phyloP scores from a whole-genome alignment of 768 basidiomycete genomes.

The Boletus rubroflammeus region DNA sequence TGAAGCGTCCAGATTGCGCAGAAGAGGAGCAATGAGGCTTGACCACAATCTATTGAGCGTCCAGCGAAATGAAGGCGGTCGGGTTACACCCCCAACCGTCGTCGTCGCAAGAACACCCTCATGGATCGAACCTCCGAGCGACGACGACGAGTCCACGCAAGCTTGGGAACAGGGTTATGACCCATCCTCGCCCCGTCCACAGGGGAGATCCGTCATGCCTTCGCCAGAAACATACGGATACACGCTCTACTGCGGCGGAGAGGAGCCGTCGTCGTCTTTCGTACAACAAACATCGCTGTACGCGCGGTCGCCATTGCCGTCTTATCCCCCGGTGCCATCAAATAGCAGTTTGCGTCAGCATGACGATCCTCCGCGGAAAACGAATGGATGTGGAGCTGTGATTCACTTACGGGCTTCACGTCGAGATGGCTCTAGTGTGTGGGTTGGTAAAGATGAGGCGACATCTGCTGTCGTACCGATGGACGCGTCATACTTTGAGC shows the following conservation, averaged over 20 bases:
- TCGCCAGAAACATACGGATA: conserved; percentile 27
- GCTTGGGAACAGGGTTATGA: conserved; percentile 34
- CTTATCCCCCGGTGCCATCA: conserved; percentile 28
- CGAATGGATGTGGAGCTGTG: conserved; percentile 63
- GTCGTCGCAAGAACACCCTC: conserved; percentile 29
- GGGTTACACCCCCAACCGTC: conserved; percentile 25
- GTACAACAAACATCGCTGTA: conserved; percentile 17
- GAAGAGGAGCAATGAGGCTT: conserved; percentile 68
- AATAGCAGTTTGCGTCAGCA: conserved; percentile 12
- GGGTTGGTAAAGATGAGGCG: conserved; percentile 55
- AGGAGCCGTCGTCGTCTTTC: conserved; percentile 16
- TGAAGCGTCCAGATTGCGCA: conserved; percentile 68
- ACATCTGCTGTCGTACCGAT: conserved; percentile 51
- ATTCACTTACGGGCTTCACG: conserved; percentile 55
- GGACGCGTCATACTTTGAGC: conserved; percentile 57
- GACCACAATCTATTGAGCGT: conserved; percentile 38
- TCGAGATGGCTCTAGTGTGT: conserved; percentile 48
- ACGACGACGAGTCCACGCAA: conserved; percentile 33
- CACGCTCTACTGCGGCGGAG: conserved; percentile 44
- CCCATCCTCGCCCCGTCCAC: conserved; percentile 25
- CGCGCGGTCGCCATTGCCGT: conserved; percentile 37
- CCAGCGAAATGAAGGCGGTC: conserved; percentile 29
- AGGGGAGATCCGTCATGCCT: conserved; percentile 7
- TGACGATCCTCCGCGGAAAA: conserved; percentile 13
- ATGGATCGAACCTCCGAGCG: conserved; percentile 34